Conservation (phyloP, 805 yeast genomes). For the Nakazawaea ishiwadae region DNA sequence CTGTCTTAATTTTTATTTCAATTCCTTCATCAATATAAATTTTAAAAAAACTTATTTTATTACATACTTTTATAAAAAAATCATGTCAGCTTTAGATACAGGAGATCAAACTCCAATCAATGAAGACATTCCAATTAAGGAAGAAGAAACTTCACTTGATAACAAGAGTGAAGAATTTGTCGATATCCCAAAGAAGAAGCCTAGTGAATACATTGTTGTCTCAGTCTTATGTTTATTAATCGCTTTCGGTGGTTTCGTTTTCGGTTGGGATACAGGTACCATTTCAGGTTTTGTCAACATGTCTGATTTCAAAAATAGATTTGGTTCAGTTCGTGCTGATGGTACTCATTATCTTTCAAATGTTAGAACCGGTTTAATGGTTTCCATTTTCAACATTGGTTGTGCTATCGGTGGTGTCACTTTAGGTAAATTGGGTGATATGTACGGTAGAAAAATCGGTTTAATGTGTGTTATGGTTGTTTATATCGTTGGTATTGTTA, state of each 20-base stretch:
- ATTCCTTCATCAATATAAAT: too few relatives aligned
- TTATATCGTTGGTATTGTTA: conserved; percentile 54
- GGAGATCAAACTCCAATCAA: conserved; percentile 12
- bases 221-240: conserved; percentile 44
- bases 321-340: conserved; percentile 38
- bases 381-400: conserved; percentile 66
- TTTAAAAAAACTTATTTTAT: not conserved
- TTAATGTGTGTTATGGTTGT: conserved; percentile 48
- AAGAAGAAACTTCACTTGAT: conserved; percentile 2
- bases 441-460: conserved; percentile 55
- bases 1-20: too few relatives aligned
- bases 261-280: conserved; percentile 79
- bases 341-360: conserved; percentile 44
- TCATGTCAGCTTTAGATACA: conserved; percentile 5
- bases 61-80: not conserved
- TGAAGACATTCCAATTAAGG: conserved; percentile 7
- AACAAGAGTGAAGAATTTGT: conserved; percentile 4
- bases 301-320: conserved; percentile 48
- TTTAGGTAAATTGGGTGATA: conserved; percentile 54
- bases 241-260: conserved; percentile 75
- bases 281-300: conserved; percentile 67
- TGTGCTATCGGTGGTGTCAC: conserved; percentile 70
- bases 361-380: conserved; percentile 55
- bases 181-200: conserved; percentile 20
- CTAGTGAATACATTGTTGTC: conserved; percentile 20